phyloP scores from a whole-genome alignment of 306 rosid genomes.

The Prunus davidiana region DNA sequence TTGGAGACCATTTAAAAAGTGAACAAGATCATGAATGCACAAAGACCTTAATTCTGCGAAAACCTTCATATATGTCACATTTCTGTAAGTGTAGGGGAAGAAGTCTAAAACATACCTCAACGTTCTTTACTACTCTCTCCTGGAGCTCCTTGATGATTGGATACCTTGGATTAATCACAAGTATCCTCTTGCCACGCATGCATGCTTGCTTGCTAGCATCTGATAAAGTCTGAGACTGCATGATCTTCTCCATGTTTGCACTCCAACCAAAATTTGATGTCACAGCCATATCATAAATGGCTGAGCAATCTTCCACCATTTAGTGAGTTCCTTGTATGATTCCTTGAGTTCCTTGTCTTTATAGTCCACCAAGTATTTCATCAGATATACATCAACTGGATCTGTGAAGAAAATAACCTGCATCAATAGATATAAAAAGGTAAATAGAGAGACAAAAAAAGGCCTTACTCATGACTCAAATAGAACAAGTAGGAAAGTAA shows the following conservation, averaged over 20 bases:
- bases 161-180: constrained; percentile 97
- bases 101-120: constrained; percentile 59
- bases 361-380: constrained; percentile 98
- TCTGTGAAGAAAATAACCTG: constrained; percentile 94
- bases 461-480: neutral
- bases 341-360: constrained; percentile 96
- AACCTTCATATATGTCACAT: neutral
- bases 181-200: constrained; percentile 98
- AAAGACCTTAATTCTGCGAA: neutral
- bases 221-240: constrained; percentile 92
- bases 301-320: constrained; percentile 91
- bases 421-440: neutral
- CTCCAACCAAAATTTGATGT: constrained; percentile 99
- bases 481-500: neutral
- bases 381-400: constrained; percentile 94
- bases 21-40: neutral
- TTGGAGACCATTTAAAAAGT: neutral
- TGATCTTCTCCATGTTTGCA: constrained; percentile 96
- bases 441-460: neutral
- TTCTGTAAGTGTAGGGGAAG: neutral
- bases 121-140: constrained; percentile 72
- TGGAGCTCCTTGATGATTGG: constrained; percentile 95
- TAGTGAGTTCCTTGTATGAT: constrained; percentile 91
- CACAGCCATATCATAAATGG: constrained; percentile 84
- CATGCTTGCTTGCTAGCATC: constrained; percentile 94